phyloP scores from a whole-genome alignment of 1,284 basidiomycete species.

The Trametes sp. region DNA sequence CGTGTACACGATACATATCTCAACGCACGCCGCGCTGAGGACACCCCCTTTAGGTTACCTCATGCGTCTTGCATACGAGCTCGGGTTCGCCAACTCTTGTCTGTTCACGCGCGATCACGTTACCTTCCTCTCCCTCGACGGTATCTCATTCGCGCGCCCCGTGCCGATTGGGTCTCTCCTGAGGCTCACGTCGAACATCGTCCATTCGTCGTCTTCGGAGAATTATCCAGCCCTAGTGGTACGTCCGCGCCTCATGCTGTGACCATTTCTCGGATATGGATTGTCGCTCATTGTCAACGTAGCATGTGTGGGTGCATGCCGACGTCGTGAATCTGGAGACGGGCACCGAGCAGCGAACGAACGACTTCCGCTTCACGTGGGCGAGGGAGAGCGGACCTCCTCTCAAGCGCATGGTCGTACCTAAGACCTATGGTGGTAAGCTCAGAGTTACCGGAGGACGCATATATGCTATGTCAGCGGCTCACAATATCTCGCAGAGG shows the following conservation, averaged over 20 bases:
- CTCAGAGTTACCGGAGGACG: neutral
- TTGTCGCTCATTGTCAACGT: too few species aligned
- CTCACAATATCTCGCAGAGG: slow-evolving; percentile 53
- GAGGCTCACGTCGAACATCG: slow-evolving; percentile 71
- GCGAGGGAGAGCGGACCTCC: slow-evolving; percentile 51
- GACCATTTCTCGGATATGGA: too few species aligned
- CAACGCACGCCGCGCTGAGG: neutral
- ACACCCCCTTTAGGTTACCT: slow-evolving; percentile 49
- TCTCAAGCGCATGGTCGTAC: slow-evolving; percentile 65
- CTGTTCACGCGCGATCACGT: slow-evolving; percentile 75
- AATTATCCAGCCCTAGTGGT: slow-evolving; percentile 61
- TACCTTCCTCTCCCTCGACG: slow-evolving; percentile 80
- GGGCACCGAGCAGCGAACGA: slow-evolving; percentile 71
- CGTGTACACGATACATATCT: neutral
- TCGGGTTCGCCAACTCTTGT: slow-evolving; percentile 77
- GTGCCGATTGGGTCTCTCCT: slow-evolving; percentile 86
- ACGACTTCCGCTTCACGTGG: slow-evolving; percentile 79
- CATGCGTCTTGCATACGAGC: slow-evolving; percentile 77
- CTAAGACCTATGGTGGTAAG: slow-evolving; percentile 72
- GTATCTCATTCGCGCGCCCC: slow-evolving; percentile 81
- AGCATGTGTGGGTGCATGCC: slow-evolving; percentile 80
- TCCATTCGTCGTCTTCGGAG: slow-evolving; percentile 57
- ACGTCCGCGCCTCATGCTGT: slow-evolving; percentile 42
- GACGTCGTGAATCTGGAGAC: slow-evolving; percentile 80
- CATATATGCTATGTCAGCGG: neutral